phyloP scores from a whole-genome alignment of 169 alveolate genomes.

The Cryptosporidium ryanae region DNA sequence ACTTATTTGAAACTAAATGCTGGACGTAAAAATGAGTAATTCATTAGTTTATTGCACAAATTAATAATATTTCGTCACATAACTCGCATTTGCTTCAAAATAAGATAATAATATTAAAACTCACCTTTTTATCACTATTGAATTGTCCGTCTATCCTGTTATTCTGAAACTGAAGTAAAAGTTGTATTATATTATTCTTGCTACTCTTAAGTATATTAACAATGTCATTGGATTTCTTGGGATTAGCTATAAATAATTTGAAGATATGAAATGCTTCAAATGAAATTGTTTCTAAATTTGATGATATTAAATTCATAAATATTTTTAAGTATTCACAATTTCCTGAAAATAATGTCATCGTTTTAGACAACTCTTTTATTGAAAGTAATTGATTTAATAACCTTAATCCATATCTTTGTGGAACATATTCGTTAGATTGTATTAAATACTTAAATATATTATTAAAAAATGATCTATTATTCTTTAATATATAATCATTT shows the following conservation, averaged over 20 bases:
- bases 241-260: slow-evolving; percentile 79
- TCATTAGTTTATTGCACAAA: too few relatives aligned
- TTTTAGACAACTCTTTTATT: slow-evolving; percentile 38
- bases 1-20: neutral
- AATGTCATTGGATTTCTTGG: slow-evolving; percentile 57
- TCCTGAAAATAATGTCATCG: slow-evolving; percentile 50
- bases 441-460: slow-evolving; percentile 31
- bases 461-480: slow-evolving; percentile 25
- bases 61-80: too few relatives aligned
- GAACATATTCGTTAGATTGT: slow-evolving; percentile 59
- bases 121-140: slow-evolving; percentile 57
- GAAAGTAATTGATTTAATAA: slow-evolving; percentile 45
- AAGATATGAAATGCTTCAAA: slow-evolving; percentile 77
- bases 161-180: slow-evolving; percentile 42
- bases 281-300: slow-evolving; percentile 32
- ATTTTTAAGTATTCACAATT: slow-evolving; percentile 35
- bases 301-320: slow-evolving; percentile 51
- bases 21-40: neutral
- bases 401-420: slow-evolving; percentile 67
- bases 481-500: slow-evolving; percentile 33
- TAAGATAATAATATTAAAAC: neutral
- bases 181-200: slow-evolving; percentile 30
- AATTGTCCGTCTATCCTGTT: slow-evolving; percentile 49
- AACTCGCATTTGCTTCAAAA: too few relatives aligned
- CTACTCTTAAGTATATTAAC: slow-evolving; percentile 36